Evolutionary conservation across 371 early-diverging fungal genomes (phyloP), one percentile per base, ranked within the genome.

Genomic region (Mortierella sp.): DNA sequence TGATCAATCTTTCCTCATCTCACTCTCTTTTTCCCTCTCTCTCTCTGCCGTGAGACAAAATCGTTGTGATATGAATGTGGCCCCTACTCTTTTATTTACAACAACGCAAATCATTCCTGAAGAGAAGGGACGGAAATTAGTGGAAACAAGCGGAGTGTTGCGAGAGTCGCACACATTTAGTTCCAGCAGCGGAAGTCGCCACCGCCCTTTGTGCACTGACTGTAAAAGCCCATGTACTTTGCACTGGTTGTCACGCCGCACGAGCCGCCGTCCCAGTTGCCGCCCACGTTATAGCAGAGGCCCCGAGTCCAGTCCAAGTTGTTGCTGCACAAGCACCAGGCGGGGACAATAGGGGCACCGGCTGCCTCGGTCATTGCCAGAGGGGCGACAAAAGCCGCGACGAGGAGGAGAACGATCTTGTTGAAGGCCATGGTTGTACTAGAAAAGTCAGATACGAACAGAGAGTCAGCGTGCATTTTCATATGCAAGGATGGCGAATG

Each of bases 371-470:
- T 41, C 24, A 70, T 70, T 21, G 70, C 70, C 11, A 70, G 8
- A n/a, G 24, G 70, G 12, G 70, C 43, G 7, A 18, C 21, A 11
- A 70, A 24, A 0, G 43, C n/a, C 3, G 70, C 68, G 68, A 70
- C 24, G 70, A 70, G 70, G 70, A 43, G 41, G 70, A 70, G 70
- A 41, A 70, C 38, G 24, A 70, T 70, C 70, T 70, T 70, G 44
- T 70, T 70, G 41, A 70, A 70, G 70, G 70, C 70, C 70, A 70
- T 70, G 7, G 70, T 70, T 70, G 43, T 70, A 5, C n/a, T 70
- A 21, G 21, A 14, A 21, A 38, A 38, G 38, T 38, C 68, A 18
- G 38, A 68, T 68, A 68, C 24, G 54, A 54, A 54, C 54, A 54
- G 54, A 54, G 6, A 6, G 54, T 54, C 54, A 54, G 54, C 54